Evolutionary conservation across 192 early-diverging fungal species (phyloP), one percentile per base, ranked within the genome.

Genomic region (Rhizoclosmatium sp.): DNA sequence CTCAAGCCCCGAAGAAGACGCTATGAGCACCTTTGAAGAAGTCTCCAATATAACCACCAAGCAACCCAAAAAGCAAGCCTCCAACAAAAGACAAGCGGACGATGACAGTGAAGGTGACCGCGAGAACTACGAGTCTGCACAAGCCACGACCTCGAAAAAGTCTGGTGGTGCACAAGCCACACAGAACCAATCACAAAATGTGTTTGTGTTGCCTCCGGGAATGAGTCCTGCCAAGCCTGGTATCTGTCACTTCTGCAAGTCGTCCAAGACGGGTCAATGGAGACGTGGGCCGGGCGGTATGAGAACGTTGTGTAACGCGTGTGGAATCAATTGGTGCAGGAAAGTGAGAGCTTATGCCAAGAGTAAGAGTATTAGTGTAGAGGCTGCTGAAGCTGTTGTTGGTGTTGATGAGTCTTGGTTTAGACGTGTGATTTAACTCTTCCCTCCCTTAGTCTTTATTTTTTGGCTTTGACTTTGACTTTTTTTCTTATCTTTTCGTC

Each of bases 281-380:
- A 87, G 97, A 45, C 92, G 97, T 16, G 96, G 97, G 7, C 96
- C 96, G 21, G 92, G 93, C 58, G 95, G 95, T 21, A 92, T 94
- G 4, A 86, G 97, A 41, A 97, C 96, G 10, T 89, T 98, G 23
- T 98, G 97, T 86, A 98, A 98, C 84, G 97, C 95, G 0, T 96
- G 97, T 82, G 96, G 96, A 14, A 85, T 88, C 59, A 88, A 88
- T 58, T 88, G 84, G 84, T 79, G 67, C 47, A 12, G 66, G 7
- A 78, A 78, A 47, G 65, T 58, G 47, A 10, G 66, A 19, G 77
- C 77, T 4, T 60, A 69, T 14, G 77, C 77, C 39, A 5, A 31
- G 16, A 23, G 5, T 42, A 44, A 46, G 40, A 66, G 56, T 4
- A n/a, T 47, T 23, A 31, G 31, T 12, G 19, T 78, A 10, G 68